phyloP scores from a whole-genome alignment of 2,329 filamentous ascomycete species.

The Podosphaera leucotricha region DNA sequence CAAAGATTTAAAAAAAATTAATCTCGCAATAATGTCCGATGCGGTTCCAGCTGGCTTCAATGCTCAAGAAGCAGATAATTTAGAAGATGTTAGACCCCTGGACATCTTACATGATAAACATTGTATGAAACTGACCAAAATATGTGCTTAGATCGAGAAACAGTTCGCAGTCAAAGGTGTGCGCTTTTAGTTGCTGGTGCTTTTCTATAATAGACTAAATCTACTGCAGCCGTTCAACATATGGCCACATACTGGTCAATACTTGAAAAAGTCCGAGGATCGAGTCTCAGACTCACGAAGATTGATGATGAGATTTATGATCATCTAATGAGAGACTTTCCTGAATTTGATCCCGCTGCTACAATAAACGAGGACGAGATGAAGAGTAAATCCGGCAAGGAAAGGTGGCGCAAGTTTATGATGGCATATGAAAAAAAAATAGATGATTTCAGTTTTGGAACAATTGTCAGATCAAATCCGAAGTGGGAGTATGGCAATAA shows the following conservation, averaged over 20 bases:
- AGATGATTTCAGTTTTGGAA: slow-evolving; percentile 97
- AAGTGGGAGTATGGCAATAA: slow-evolving; percentile 70
- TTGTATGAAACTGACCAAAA: slow-evolving; percentile 4
- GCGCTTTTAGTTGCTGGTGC: slow-evolving; percentile 1
- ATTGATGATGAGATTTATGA: slow-evolving; percentile 87
- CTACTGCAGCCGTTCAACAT: slow-evolving; percentile 52
- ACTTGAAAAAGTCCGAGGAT: slow-evolving; percentile 73
- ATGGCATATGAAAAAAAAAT: slow-evolving; percentile 81
- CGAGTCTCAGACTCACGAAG: slow-evolving; percentile 73
- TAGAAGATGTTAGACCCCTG: slow-evolving; percentile 34
- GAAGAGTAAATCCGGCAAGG: slow-evolving; percentile 94
- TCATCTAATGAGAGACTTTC: slow-evolving; percentile 70
- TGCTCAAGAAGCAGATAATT: slow-evolving; percentile 41
- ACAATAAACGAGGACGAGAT: slow-evolving; percentile 79
- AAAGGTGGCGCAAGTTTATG: slow-evolving; percentile 85
- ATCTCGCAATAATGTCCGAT: neutral
- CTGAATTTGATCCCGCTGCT: slow-evolving; percentile 65
- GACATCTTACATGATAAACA: slow-evolving; percentile 1
- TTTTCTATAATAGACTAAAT: slow-evolving; percentile 11
- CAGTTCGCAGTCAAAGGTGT: slow-evolving; percentile 92
- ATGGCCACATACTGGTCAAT: slow-evolving; percentile 95
- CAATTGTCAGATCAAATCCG: slow-evolving; percentile 60
- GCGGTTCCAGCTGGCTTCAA: slow-evolving; percentile 20
- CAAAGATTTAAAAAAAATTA: too few relatives aligned
- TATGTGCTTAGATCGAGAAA: slow-evolving; percentile 63